These are phyloP conservation scores for Leishmania turanica DNA, from an alignment of 208 protist species.

Conservation along the genomic window DNA sequence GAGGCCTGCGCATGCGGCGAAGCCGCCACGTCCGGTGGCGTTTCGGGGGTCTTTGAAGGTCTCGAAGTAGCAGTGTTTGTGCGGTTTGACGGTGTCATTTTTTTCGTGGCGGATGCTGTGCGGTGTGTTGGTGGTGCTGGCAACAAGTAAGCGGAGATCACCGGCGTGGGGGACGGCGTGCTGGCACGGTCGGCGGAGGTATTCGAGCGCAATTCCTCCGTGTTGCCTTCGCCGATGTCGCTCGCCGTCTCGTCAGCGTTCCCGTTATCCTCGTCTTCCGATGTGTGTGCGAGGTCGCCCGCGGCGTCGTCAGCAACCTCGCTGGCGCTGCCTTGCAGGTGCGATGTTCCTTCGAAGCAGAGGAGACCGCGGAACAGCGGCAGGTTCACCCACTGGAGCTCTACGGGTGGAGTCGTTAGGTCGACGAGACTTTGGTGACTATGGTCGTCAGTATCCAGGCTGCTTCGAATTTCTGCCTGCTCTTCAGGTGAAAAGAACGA, in stretches of 20 bases:
- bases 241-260: background rate
- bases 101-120: background rate
- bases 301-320: background rate
- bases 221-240: background rate
- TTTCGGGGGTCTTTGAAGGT: background rate
- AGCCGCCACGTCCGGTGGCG: background rate
- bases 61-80: background rate
- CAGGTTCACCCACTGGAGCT: constrained; percentile 29
- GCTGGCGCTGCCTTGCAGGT: constrained; percentile 1
- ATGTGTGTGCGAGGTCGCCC: too few relatives aligned
- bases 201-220: background rate
- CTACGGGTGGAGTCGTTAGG: background rate
- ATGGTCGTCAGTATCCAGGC: background rate
- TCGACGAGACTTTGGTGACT: background rate
- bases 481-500: constrained; percentile 31
- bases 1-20: background rate
- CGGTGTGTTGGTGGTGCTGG: background rate
- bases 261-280: background rate
- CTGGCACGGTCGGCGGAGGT: background rate
- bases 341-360: constrained; percentile 53
- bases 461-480: constrained; percentile 28
- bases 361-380: constrained; percentile 65
- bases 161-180: background rate
- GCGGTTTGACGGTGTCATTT: background rate
- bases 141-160: background rate